A percentile compares a stretch with the other conserved stretches of the same genome.
Evolutionary conservation across 2,329 filamentous ascomycete genomes (phyloP).

Genomic region (Calonectria honghensis): DNA sequence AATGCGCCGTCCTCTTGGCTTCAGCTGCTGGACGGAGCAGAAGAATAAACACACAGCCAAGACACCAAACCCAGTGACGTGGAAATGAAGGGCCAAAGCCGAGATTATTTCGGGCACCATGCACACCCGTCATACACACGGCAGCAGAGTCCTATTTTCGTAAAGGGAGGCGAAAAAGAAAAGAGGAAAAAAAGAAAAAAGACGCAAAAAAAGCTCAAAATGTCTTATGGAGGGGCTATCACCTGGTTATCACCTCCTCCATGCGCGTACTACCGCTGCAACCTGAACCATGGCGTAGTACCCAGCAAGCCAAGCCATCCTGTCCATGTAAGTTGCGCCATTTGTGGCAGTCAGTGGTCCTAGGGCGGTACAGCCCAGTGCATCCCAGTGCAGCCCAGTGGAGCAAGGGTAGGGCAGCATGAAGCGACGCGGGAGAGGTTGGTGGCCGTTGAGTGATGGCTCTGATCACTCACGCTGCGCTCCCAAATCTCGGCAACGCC

Average conservation of each 20-base stretch:
- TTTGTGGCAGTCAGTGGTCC: not conserved
- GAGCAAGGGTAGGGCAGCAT: not conserved
- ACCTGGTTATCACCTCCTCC: not conserved
- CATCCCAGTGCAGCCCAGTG: not conserved
- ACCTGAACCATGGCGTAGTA: conserved; percentile 12
- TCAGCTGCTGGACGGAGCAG: not conserved
- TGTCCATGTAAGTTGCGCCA: not conserved
- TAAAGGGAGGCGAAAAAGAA: not conserved
- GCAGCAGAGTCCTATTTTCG: not conserved
- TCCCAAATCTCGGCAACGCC: not conserved
- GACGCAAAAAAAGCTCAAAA: not conserved
- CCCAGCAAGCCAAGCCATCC: not conserved
- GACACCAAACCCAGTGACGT: not conserved
- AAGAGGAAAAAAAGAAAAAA: not conserved
- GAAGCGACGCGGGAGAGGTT: not conserved
- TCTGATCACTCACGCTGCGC: not conserved
- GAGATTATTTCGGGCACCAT: not conserved
- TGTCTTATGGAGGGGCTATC: not conserved
- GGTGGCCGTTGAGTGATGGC: not conserved
- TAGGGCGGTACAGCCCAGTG: not conserved
- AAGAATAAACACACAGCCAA: not conserved
- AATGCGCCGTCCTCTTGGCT: not conserved
- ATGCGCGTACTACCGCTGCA: not conserved
- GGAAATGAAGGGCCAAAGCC: not conserved
- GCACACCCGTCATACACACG: not conserved